Conservation (phyloP, 2,329 filamentous ascomycete genomes). For the Phialophora expanda region DNA sequence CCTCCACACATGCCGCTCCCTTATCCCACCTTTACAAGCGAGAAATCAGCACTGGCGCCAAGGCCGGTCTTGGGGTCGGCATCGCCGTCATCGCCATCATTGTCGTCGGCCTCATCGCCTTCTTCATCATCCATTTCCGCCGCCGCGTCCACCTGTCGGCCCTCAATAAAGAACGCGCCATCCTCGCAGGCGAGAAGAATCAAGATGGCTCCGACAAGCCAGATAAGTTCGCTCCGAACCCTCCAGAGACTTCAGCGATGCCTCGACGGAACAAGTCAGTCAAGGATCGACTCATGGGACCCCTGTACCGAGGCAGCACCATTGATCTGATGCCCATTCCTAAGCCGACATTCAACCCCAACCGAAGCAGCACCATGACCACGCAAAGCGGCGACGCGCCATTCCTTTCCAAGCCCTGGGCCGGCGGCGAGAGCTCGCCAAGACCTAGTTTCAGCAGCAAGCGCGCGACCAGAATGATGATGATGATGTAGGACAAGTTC, state of each 20-base stretch:
- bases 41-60: slow-evolving; percentile 35
- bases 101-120: slow-evolving; percentile 30
- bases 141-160: slow-evolving; percentile 32
- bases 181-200: slow-evolving; percentile 40
- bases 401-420: slow-evolving; percentile 37
- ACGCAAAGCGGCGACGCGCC: slow-evolving; percentile 28
- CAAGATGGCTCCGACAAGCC: slow-evolving; percentile 37
- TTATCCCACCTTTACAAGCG: slow-evolving; percentile 35
- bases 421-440: slow-evolving; percentile 34
- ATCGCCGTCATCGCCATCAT: slow-evolving; percentile 37
- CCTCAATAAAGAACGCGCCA: slow-evolving; percentile 37
- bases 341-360: slow-evolving; percentile 24
- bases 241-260: slow-evolving; percentile 23
- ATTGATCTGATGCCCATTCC: slow-evolving; percentile 38
- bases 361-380: slow-evolving; percentile 36
- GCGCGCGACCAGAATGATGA: slow-evolving; percentile 41
- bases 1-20: slow-evolving; percentile 28
- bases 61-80: slow-evolving; percentile 39
- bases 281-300: slow-evolving; percentile 40
- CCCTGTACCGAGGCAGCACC: slow-evolving; percentile 39
- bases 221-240: slow-evolving; percentile 34
- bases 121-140: slow-evolving; percentile 38
- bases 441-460: slow-evolving; percentile 40
- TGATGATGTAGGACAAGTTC: slow-evolving; percentile 38
- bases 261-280: slow-evolving; percentile 39